These are phyloP conservation scores for Abortiporus biennis DNA, from an alignment of 1,284 basidiomycete species.

Conservation along the genomic window DNA sequence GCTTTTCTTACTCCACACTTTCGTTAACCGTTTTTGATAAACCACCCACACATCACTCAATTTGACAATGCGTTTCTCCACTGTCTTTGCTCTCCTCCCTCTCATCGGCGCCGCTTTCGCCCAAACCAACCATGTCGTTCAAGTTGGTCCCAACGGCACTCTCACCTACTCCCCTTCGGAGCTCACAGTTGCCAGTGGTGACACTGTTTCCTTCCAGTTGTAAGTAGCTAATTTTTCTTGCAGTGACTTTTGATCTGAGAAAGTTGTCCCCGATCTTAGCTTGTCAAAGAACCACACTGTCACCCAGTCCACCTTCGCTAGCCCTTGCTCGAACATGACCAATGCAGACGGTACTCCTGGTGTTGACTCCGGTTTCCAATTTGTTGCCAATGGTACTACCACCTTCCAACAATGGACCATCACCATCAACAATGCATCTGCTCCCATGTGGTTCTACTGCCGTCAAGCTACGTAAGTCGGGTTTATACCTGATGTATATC, in stretches of 20 bases:
- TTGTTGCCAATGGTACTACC: constrained; percentile 24
- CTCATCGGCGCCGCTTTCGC: constrained; percentile 35
- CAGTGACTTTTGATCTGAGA: constrained; percentile 3
- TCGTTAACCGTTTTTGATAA: not conserved
- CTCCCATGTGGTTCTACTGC: constrained; percentile 38
- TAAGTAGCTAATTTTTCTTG: constrained; percentile 19
- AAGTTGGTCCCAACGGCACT: constrained; percentile 39
- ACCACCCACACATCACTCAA: constrained; percentile 10
- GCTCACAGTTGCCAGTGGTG: constrained; percentile 44
- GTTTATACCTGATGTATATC: not conserved
- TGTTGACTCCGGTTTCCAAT: constrained; percentile 35
- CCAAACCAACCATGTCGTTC: constrained; percentile 29
- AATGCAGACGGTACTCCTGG: constrained; percentile 25
- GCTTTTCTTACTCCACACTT: constrained; percentile 1
- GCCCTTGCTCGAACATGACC: constrained; percentile 33
- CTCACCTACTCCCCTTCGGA: constrained; percentile 38
- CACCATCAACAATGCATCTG: constrained; percentile 29
- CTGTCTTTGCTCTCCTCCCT: constrained; percentile 35
- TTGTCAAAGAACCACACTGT: constrained; percentile 39
- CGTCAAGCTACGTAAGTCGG: constrained; percentile 26
- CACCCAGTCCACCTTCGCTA: constrained; percentile 53
- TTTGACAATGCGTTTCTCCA: constrained; percentile 42
- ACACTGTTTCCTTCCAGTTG: constrained; percentile 50
- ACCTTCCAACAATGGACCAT: constrained; percentile 27
- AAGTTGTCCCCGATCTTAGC: constrained; percentile 11